Evolutionary conservation across 2,329 filamentous ascomycete genomes (phyloP), one percentile per base, ranked within the genome.

Genomic region (Hymenoscyphus fructigenus): DNA sequence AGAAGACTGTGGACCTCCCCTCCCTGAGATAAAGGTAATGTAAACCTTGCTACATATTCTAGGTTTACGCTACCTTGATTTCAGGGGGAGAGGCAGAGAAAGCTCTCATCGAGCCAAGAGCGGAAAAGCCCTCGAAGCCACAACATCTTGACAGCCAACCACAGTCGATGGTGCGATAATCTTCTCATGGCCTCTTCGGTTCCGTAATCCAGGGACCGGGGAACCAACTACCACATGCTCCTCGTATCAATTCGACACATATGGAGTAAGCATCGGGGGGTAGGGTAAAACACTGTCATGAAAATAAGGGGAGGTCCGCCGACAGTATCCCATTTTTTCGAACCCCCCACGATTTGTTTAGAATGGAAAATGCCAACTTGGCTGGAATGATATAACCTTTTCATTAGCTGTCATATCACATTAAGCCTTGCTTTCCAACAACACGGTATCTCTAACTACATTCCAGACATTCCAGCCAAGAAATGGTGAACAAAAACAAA

Each of bases 401-500:
- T 50, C 44, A 50, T 50, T 50, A 50, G 9, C 20, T 50, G 44
- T 50, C 44, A 50, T 50, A 26, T 50, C 44, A 50, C 44, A 50
- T 50, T 50, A 50, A 47, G 2, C 41, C 14, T 50, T 10, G n/a
- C 20, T 50, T 50, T 44, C 17, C 41, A 44, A 44, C 41, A n/a
- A 17, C 41, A 44, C n/a, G 41, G 41, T 44, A 44, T 23, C 44
- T 26, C 44, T 23, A 20, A 50, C 7, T 23, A 50, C 44, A 50
- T 50, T 23, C 44, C n/a, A 50, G n/a, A 26, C 44, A 50, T 50
- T 47, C 41, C 41, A 47, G 17, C 17, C 41, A 47, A 47, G 41
- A 47, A n/a, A 47, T n/a, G 5, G n/a, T 23, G 26, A 50, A 12
- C 44, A 50, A 50, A 23, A 23, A 17, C 15, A 23, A 10, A 23